Conservation (phyloP, 495 filamentous ascomycete species). For the Penicillium lividum region DNA sequence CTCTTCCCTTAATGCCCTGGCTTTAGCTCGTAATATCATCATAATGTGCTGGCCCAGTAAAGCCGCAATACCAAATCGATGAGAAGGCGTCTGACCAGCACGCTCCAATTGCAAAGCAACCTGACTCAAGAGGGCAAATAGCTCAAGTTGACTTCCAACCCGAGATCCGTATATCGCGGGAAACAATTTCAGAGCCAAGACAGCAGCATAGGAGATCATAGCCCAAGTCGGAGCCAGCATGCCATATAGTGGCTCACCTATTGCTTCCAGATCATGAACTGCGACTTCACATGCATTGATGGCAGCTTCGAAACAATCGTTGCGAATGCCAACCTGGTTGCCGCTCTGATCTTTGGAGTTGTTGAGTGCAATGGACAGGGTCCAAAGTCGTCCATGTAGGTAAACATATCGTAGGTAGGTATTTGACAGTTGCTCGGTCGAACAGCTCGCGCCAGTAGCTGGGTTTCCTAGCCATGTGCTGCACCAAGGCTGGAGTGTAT, state of each 20-base stretch:
- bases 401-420: conserved; percentile 30
- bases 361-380: conserved; percentile 28
- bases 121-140: conserved; percentile 24
- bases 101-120: conserved; percentile 27
- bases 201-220: conserved; percentile 32
- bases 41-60: conserved; percentile 30
- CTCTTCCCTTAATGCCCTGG: neutral
- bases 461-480: conserved; percentile 18
- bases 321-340: conserved; percentile 43
- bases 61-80: conserved; percentile 30
- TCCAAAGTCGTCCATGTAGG: conserved; percentile 30
- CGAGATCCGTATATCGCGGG: conserved; percentile 17
- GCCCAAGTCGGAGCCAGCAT: conserved; percentile 37
- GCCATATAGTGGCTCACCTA: conserved; percentile 30
- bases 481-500: conserved; percentile 21
- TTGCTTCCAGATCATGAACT: conserved; percentile 23
- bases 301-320: conserved; percentile 43
- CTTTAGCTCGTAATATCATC: conserved; percentile 20
- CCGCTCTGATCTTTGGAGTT: conserved; percentile 3
- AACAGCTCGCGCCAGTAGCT: neutral
- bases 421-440: conserved; percentile 21
- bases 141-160: conserved; percentile 20
- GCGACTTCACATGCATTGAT: conserved; percentile 31
- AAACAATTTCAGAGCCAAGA: conserved; percentile 27
- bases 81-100: conserved; percentile 27